These are phyloP conservation scores for Colletotrichum sp. DNA, from an alignment of 2,329 filamentous ascomycete genomes.

Conservation along the genomic window DNA sequence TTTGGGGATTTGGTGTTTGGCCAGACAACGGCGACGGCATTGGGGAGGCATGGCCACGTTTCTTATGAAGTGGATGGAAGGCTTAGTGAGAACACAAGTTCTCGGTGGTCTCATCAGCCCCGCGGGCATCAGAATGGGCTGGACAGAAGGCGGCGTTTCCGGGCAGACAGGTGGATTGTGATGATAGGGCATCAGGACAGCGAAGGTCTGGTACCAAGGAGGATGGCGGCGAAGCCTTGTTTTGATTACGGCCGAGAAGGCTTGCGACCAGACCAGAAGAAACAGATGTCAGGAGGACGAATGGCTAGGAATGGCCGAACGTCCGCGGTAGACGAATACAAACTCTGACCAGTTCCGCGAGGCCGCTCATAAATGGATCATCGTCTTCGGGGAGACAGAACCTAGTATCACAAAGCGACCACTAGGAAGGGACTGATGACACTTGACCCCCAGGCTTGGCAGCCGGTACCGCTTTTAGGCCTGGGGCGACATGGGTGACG, in stretches of 20 bases:
- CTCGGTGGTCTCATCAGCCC: neutral
- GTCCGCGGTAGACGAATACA: conserved; percentile 14
- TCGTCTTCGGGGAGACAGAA: neutral
- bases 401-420: neutral
- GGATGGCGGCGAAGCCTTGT: neutral
- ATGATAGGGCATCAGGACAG: conserved; percentile 2
- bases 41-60: neutral
- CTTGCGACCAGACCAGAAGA: neutral
- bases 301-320: neutral
- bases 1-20: conserved; percentile 5
- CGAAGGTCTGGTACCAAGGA: neutral
- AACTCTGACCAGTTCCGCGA: conserved; percentile 1
- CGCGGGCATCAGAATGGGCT: neutral
- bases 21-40: neutral
- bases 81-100: neutral
- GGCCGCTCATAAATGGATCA: neutral
- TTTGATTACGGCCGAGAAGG: neutral
- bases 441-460: neutral
- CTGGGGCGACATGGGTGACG: neutral
- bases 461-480: neutral
- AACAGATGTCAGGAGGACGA: neutral
- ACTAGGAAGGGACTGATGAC: neutral
- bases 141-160: conserved; percentile 11
- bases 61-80: conserved; percentile 1
- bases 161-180: conserved; percentile 7